Evolutionary conservation across 2,329 filamentous ascomycete species (phyloP).

Genomic region (Coniella vitis): DNA sequence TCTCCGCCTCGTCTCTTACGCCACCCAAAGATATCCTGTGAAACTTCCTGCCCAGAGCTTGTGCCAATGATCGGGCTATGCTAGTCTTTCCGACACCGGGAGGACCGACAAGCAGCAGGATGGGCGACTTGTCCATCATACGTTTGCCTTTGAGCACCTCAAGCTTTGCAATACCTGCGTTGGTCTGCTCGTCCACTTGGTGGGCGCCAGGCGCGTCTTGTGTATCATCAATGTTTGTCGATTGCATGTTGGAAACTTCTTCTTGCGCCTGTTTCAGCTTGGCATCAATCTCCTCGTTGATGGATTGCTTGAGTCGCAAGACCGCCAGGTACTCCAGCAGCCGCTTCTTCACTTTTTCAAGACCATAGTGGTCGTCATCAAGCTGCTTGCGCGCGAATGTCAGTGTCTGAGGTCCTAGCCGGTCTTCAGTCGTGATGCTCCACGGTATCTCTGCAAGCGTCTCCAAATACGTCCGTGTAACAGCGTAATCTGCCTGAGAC

Average conservation of each 20-base stretch:
- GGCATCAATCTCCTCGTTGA: conserved; percentile 75
- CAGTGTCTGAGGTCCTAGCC: conserved; percentile 74
- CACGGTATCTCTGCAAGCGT: conserved; percentile 92
- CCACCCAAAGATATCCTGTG: conserved; percentile 95
- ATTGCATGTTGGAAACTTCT: conserved; percentile 40
- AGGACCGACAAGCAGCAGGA: conserved; percentile 85
- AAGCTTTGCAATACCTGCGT: conserved; percentile 54
- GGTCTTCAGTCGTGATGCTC: conserved; percentile 77
- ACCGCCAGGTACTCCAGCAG: conserved; percentile 93
- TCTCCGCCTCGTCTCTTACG: conserved; percentile 93
- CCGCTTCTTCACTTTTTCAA: conserved; percentile 96
- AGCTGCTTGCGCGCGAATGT: conserved; percentile 78
- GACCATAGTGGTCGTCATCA: conserved; percentile 90
- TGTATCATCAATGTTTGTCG: conserved; percentile 28
- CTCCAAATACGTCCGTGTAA: conserved; percentile 88
- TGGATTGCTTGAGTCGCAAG: conserved; percentile 86
- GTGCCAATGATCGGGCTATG: conserved; percentile 85
- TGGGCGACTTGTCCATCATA: conserved; percentile 91
- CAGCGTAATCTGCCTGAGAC: conserved; percentile 91
- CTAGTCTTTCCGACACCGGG: conserved; percentile 96
- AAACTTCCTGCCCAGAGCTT: conserved; percentile 88
- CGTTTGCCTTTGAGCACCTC: conserved; percentile 73
- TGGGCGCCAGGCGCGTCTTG: neutral
- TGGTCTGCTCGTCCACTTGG: conserved; percentile 28
- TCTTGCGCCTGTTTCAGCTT: conserved; percentile 66